These are phyloP conservation scores for Gossypium aridum DNA, from an alignment of 441 rosid species.

Conservation along the genomic window DNA sequence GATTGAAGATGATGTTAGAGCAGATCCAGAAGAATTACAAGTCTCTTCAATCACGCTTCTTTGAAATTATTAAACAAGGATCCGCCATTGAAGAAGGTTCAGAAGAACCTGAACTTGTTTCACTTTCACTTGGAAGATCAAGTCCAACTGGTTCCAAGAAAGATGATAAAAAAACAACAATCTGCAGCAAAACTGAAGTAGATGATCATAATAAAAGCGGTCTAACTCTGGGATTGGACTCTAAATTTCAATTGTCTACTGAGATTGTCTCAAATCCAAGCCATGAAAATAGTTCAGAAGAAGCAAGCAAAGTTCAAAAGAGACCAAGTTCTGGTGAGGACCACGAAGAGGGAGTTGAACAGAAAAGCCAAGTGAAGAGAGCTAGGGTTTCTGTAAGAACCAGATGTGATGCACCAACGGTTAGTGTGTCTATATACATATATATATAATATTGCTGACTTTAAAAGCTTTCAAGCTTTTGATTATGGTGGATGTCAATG, in stretches of 20 bases:
- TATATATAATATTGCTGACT: no score
- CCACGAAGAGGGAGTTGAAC: slow-evolving; percentile 46
- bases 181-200: slow-evolving; percentile 6
- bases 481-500: background rate
- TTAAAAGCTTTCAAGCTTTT: background rate
- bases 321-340: slow-evolving; percentile 33
- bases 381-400: slow-evolving; percentile 85
- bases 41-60: slow-evolving; percentile 51
- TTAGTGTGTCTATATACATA: slow-evolving; percentile 16
- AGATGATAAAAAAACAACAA: slow-evolving; percentile 29
- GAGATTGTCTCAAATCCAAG: slow-evolving; percentile 24
- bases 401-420: slow-evolving; percentile 86
- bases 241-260: slow-evolving; percentile 22
- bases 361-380: slow-evolving; percentile 48
- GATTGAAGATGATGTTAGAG: slow-evolving; percentile 55
- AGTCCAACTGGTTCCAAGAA: slow-evolving; percentile 31
- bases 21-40: slow-evolving; percentile 61
- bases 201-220: slow-evolving; percentile 31
- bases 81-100: slow-evolving; percentile 19
- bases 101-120: slow-evolving; percentile 62
- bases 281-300: slow-evolving; percentile 32
- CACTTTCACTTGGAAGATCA: slow-evolving; percentile 72
- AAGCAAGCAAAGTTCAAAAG: slow-evolving; percentile 41
- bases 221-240: slow-evolving; percentile 48
- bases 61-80: slow-evolving; percentile 40